Conservation (phyloP, 1,139 yeast genomes). For the Suhomyces yuchorum region DNA sequence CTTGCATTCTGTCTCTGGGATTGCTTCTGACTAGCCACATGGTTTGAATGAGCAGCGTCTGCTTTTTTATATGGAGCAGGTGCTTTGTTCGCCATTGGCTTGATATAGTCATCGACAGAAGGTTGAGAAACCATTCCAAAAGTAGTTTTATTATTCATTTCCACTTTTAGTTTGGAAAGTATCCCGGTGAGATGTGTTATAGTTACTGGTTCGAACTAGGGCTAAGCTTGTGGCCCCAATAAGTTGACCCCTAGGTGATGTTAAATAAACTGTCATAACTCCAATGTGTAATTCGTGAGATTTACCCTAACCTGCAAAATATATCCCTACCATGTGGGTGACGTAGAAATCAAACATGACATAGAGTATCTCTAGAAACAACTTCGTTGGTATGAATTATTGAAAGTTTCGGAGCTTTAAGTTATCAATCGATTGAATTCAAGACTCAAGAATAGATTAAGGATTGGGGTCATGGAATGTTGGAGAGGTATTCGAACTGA, state of each 20-base stretch:
- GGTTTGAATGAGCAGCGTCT: slow-evolving; percentile 1
- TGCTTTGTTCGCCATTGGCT: slow-evolving; percentile 2
- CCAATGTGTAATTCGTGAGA: neutral
- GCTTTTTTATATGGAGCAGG: neutral
- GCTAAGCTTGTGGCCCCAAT: slow-evolving; percentile 5
- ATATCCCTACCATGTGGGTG: neutral
- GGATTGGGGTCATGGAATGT: too few species aligned
- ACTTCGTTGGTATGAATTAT: too few species aligned
- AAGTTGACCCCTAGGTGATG: slow-evolving; percentile 6
- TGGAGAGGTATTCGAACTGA: neutral
- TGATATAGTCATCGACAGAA: slow-evolving; percentile 3
- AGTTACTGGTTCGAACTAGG: slow-evolving; percentile 2
- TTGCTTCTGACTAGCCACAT: slow-evolving; percentile 7
- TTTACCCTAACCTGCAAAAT: slow-evolving; percentile 5
- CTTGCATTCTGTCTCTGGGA: slow-evolving; percentile 7
- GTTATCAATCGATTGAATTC: too few species aligned
- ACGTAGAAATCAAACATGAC: neutral
- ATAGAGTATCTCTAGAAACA: too few species aligned
- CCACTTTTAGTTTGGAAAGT: neutral
- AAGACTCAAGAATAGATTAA: too few species aligned
- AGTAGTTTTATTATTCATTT: slow-evolving; percentile 6
- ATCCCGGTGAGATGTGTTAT: neutral
- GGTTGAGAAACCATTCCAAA: slow-evolving; percentile 3
- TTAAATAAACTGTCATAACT: neutral
- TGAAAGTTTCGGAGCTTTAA: too few species aligned